Evolutionary conservation across 1,284 basidiomycete species (phyloP).

Genomic region (Trichosporon sp.): DNA sequence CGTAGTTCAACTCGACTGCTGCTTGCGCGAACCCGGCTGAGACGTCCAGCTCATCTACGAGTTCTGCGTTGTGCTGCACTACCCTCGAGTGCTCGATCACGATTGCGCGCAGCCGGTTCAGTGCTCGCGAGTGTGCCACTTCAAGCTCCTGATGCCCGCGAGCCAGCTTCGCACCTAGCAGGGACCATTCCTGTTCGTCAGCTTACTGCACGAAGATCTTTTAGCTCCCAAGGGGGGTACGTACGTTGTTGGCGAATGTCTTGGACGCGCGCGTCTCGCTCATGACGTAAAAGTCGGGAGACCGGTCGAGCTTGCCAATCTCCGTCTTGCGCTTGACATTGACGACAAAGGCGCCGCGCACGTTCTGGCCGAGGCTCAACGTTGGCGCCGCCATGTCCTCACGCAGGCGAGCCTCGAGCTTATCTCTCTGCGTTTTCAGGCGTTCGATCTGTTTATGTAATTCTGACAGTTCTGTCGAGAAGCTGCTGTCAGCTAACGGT

Average conservation of each 20-base stretch:
- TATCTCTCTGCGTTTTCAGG: slow-evolving; percentile 35
- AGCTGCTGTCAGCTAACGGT: slow-evolving; percentile 59
- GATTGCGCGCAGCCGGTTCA: slow-evolving; percentile 68
- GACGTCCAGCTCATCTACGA: slow-evolving; percentile 89
- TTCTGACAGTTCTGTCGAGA: slow-evolving; percentile 63
- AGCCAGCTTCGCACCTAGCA: slow-evolving; percentile 68
- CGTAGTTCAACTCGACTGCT: slow-evolving; percentile 76
- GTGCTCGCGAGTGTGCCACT: slow-evolving; percentile 69
- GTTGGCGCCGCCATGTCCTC: slow-evolving; percentile 61
- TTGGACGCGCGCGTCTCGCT: slow-evolving; percentile 49
- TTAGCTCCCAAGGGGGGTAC: slow-evolving; percentile 21
- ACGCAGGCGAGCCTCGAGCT: slow-evolving; percentile 41
- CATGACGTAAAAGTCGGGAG: slow-evolving; percentile 37
- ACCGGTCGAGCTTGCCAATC: slow-evolving; percentile 55
- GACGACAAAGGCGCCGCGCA: slow-evolving; percentile 27
- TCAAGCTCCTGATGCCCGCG: slow-evolving; percentile 64
- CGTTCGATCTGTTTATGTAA: slow-evolving; percentile 60
- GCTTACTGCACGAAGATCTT: neutral
- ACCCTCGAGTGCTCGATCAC: slow-evolving; percentile 65
- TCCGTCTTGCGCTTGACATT: slow-evolving; percentile 58
- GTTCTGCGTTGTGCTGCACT: slow-evolving; percentile 73
- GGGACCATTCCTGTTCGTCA: slow-evolving; percentile 63
- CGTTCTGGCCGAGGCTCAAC: slow-evolving; percentile 21
- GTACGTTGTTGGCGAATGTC: slow-evolving; percentile 70
- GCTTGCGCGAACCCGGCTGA: slow-evolving; percentile 77